Evolutionary conservation across 768 basidiomycete genomes (phyloP).

Genomic region (Tylopilus rubrobrunneus): DNA sequence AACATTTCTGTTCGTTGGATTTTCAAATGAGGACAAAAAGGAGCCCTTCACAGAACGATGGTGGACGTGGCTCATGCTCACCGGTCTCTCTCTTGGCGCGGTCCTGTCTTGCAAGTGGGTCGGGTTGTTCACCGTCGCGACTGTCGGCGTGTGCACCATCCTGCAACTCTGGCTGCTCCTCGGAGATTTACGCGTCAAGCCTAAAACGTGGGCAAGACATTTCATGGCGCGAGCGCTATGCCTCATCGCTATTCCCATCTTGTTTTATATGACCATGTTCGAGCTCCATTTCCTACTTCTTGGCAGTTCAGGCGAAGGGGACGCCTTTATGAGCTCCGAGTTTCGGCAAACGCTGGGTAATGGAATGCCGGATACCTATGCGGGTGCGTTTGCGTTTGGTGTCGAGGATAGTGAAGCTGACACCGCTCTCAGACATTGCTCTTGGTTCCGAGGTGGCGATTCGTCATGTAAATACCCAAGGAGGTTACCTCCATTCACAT

Average conservation of each 20-base stretch:
- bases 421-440: constrained; percentile 59
- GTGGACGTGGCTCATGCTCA: constrained; percentile 91
- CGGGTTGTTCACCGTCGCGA: constrained; percentile 95
- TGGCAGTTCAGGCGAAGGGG: constrained; percentile 89
- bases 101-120: constrained; percentile 98
- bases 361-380: constrained; percentile 90
- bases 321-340: constrained; percentile 99
- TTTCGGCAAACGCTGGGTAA: constrained; percentile 93
- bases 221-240: constrained; percentile 88
- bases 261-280: constrained; percentile 98
- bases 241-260: constrained; percentile 76
- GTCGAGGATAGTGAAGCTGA: background rate
- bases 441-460: constrained; percentile 80
- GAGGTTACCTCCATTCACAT: constrained; percentile 98
- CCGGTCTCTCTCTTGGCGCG: constrained; percentile 87
- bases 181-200: constrained; percentile 78
- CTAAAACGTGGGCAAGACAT: constrained; percentile 74
- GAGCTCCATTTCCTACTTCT: constrained; percentile 90
- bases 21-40: constrained; percentile 86
- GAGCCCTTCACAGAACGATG: constrained; percentile 79
- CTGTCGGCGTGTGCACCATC: constrained; percentile 81
- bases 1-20: constrained; percentile 81
- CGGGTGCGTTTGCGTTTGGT: constrained; percentile 51
- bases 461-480: constrained; percentile 94
- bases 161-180: constrained; percentile 86